Base-by-base conservation (phyloP, 495 filamentous ascomycete genomes). In the Aspergillus egyptiacus region DNA sequence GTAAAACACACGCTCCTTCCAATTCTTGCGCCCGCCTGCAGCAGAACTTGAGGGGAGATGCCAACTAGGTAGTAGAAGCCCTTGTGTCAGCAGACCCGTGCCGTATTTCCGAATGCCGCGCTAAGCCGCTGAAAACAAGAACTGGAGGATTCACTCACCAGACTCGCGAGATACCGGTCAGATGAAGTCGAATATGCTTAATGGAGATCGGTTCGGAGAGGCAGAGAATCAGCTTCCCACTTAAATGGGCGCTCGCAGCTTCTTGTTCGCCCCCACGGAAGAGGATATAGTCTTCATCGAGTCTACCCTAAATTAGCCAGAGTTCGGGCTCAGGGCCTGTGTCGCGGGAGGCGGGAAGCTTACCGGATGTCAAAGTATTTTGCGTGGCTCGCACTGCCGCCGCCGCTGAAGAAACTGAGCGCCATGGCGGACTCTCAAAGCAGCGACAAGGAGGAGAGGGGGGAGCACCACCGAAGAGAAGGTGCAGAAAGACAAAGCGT, bases 241-340 rank as follows among this genome's bases (percentile, higher is more conserved):
- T 85, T 48, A 94, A 62, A 19, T 85, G 68, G 25, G 87, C 83
- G 46, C 84, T 87, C 27, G 84, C 76, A 25, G 88, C 83, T 60
- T 94, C 89, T 52, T 84, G 72, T 41, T 86, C 81, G 51, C 65
- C 74, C 33, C 89, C 89, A 17, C 87, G 84, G 32, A 95, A 82
- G 10, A 93, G 79, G 45, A 91, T 76, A 32, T 90, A 83, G 51
- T 87, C 83, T 50, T 87, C 80, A 17, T 91, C 85, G 46, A 90
- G 77, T 17, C 89, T 94, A 55, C 8, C 23, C 20, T n/a, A 33
- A 32, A 48, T 54, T 46, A 54, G 53, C n/a, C 33, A 27, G 20
- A 18, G 38, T 43, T 53, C 56, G 41, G 47, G 27, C 28, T 11
- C 18, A 54, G 31, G 41, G 41, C 34, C 39, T 39, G 46, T 19